These are phyloP conservation scores for Kwoniella heveanensis DNA, from an alignment of 768 basidiomycete genomes.

Conservation along the genomic window DNA sequence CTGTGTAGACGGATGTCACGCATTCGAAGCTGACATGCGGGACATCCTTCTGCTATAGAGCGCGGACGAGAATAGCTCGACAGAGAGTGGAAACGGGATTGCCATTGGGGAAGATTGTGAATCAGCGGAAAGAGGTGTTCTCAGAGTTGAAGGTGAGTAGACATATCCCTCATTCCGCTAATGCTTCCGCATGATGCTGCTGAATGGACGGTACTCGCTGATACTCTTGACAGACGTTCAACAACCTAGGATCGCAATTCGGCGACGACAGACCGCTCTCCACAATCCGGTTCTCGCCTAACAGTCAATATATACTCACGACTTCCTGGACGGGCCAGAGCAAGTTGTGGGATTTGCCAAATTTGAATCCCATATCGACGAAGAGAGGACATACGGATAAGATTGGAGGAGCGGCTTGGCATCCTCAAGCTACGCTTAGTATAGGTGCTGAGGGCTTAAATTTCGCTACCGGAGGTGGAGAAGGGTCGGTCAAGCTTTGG, in stretches of 20 bases:
- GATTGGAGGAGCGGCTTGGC: conserved; percentile 96
- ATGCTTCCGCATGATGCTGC: too few species aligned
- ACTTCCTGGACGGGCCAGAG: conserved; percentile 95
- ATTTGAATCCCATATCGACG: conserved; percentile 75
- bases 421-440: conserved; percentile 81
- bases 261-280: conserved; percentile 94
- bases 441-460: conserved; percentile 71
- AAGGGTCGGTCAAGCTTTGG: conserved; percentile 84
- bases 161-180: too few species aligned
- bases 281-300: conserved; percentile 90
- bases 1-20: too few species aligned
- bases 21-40: neutral
- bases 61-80: conserved; percentile 88
- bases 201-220: too few species aligned
- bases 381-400: conserved; percentile 84
- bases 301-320: conserved; percentile 82
- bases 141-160: conserved; percentile 77
- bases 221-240: conserved; percentile 86
- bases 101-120: conserved; percentile 84
- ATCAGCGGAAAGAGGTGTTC: conserved; percentile 88
- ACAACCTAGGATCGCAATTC: conserved; percentile 94
- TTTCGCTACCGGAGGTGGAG: conserved; percentile 87
- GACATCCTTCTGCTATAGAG: conserved; percentile 62
- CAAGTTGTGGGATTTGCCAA: conserved; percentile 93
- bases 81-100: conserved; percentile 87